Conservation (phyloP, 345 rosid genomes). For the Excoecaria agallocha region DNA sequence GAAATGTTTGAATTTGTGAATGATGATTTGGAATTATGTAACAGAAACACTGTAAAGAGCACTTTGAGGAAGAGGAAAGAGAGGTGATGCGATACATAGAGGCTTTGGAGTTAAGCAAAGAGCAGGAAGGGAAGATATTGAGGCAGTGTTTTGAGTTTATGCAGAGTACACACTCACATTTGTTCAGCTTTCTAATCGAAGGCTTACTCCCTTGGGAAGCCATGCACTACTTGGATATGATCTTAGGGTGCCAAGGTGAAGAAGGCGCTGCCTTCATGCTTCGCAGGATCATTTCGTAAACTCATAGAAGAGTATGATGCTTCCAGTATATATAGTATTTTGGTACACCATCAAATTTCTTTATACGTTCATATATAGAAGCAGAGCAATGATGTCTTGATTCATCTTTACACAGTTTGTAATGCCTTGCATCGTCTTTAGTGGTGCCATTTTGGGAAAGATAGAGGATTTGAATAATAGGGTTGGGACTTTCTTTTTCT, state of each 20-base stretch:
- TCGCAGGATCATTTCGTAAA: not conserved
- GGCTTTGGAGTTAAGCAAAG: slow-evolving; percentile 58
- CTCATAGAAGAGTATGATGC: not conserved
- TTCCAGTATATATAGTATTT: not conserved
- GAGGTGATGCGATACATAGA: slow-evolving; percentile 59
- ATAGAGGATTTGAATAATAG: too few relatives aligned
- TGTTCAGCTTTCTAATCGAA: slow-evolving; percentile 46
- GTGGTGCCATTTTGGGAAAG: too few relatives aligned
- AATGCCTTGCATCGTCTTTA: too few relatives aligned
- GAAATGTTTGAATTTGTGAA: too few relatives aligned
- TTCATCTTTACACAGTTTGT: too few relatives aligned
- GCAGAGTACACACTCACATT: slow-evolving; percentile 57
- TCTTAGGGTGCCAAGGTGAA: slow-evolving; percentile 38
- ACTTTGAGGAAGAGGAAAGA: slow-evolving; percentile 64
- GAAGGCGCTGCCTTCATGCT: slow-evolving; percentile 17
- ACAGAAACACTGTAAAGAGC: slow-evolving; percentile 52
- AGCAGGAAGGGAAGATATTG: slow-evolving; percentile 40
- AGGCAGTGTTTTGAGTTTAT: slow-evolving; percentile 49
- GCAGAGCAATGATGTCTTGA: too few relatives aligned
- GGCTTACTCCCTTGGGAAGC: slow-evolving; percentile 66
- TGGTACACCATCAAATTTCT: not conserved
- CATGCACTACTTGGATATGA: slow-evolving; percentile 57
- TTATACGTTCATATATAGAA: not conserved
- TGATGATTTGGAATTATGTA: not conserved
- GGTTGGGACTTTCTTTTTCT: too few relatives aligned